Percentiles rank a stretch among this genome's conserved stretches.
Evolutionary conservation across 176 grass and related monocot species (phyloP).

Genomic region (Puya raimondii): DNA sequence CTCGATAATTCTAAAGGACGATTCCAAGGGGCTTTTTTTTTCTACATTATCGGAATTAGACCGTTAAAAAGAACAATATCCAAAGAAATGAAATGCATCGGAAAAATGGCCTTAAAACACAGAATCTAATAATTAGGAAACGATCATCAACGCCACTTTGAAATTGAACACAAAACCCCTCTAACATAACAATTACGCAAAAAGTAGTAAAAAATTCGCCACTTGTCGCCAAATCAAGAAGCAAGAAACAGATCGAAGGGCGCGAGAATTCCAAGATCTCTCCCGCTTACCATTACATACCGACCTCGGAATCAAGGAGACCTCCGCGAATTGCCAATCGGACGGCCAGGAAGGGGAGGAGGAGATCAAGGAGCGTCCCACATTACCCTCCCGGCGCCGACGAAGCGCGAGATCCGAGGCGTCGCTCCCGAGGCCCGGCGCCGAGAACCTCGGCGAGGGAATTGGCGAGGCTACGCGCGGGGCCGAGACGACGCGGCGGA

Average conservation of each 20-base stretch:
- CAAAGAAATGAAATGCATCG: too few relatives aligned
- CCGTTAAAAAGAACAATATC: too few relatives aligned
- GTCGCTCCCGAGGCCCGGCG: neutral
- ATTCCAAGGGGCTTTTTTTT: too few relatives aligned
- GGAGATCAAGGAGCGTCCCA: constrained; percentile 14
- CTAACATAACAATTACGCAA: constrained; percentile 5
- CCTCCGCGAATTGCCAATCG: neutral
- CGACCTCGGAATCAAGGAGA: constrained; percentile 11
- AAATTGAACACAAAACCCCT: neutral
- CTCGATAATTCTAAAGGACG: too few relatives aligned
- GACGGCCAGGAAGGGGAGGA: neutral
- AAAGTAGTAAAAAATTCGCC: neutral
- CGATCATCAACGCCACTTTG: too few relatives aligned
- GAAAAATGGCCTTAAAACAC: too few relatives aligned
- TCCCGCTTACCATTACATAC: neutral
- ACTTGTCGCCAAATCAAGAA: neutral
- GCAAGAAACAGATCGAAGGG: neutral
- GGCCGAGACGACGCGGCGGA: constrained; percentile 3
- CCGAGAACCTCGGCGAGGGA: neutral
- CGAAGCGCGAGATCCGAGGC: neutral
- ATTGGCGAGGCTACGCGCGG: neutral
- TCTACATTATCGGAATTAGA: too few relatives aligned
- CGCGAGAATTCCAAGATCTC: neutral
- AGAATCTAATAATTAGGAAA: too few relatives aligned
- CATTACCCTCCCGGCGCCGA: constrained; percentile 15